Conservation (phyloP, 2,329 filamentous ascomycete species). For the Scytalidium lignicola region DNA sequence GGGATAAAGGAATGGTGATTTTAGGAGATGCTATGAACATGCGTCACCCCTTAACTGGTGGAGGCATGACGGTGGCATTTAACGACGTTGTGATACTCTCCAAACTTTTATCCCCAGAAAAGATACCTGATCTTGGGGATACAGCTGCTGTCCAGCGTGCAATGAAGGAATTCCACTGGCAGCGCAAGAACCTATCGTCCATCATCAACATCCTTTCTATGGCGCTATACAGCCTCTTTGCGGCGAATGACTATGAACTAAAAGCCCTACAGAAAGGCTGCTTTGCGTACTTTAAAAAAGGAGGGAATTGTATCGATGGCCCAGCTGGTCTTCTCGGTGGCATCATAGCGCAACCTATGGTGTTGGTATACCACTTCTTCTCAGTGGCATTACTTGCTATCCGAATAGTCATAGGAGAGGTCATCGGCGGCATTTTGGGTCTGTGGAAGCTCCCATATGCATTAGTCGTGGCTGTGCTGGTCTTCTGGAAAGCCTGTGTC, state of each 20-base stretch:
- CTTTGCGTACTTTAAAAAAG: conserved; percentile 83
- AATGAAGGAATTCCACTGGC: conserved; percentile 78
- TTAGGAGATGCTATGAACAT: conserved; percentile 97
- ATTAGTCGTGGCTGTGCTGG: conserved; percentile 58
- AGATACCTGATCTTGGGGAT: conserved; percentile 66
- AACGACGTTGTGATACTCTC: conserved; percentile 82
- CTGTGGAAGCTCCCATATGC: conserved; percentile 59
- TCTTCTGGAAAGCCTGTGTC: conserved; percentile 75
- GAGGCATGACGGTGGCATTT: conserved; percentile 96
- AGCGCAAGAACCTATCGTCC: conserved; percentile 71
- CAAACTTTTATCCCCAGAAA: conserved; percentile 64
- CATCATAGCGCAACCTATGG: conserved; percentile 68
- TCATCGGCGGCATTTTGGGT: conserved; percentile 44
- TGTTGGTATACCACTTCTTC: conserved; percentile 92
- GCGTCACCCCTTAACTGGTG: conserved; percentile 96
- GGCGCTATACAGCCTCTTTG: conserved; percentile 87
- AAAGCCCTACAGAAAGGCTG: conserved; percentile 81
- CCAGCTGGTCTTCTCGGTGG: conserved; percentile 80
- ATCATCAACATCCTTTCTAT: conserved; percentile 98
- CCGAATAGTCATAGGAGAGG: conserved; percentile 47
- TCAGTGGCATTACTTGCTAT: conserved; percentile 84
- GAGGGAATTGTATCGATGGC: conserved; percentile 66
- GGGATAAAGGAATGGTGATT: conserved; percentile 69
- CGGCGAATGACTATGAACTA: conserved; percentile 73
- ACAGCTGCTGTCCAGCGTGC: conserved; percentile 55